Evolutionary conservation across 306 rosid genomes (phyloP).

Genomic region (Vachellia collinsii): DNA sequence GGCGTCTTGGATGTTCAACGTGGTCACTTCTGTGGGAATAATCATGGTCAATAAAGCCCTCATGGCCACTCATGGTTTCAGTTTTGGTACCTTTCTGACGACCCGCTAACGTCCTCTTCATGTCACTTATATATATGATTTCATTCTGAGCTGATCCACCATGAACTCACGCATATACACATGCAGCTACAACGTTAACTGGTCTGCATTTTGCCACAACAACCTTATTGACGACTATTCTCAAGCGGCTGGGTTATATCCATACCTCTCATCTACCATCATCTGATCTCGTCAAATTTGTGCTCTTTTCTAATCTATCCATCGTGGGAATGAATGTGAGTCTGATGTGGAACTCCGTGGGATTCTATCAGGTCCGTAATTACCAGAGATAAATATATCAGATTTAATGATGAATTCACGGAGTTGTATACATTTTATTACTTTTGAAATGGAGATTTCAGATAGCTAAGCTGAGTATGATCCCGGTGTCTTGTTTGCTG

Average conservation of each 20-base stretch:
- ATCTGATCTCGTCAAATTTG: constrained; percentile 70
- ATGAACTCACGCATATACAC: not conserved
- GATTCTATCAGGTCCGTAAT: constrained; percentile 69
- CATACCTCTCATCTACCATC: constrained; percentile 70
- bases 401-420: not conserved
- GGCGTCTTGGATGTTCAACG: constrained; percentile 82
- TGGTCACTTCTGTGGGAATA: constrained; percentile 78
- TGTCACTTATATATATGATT: not conserved
- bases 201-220: constrained; percentile 83
- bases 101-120: not conserved
- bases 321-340: constrained; percentile 89
- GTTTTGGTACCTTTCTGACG: constrained; percentile 53
- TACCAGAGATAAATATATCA: too few relatives aligned
- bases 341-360: constrained; percentile 91
- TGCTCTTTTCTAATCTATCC: constrained; percentile 77
- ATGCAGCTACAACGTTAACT: constrained; percentile 80
- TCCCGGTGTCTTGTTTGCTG: constrained; percentile 79
- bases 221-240: constrained; percentile 58
- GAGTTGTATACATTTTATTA: not conserved
- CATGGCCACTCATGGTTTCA: constrained; percentile 75
- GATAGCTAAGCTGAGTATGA: constrained; percentile 91
- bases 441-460: constrained; percentile 42
- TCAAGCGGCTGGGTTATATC: constrained; percentile 70
- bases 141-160: not conserved
- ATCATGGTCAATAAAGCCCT: constrained; percentile 75